These are phyloP conservation scores for Fomitopsis schrenkii DNA, from an alignment of 1,284 basidiomycete species.

Conservation along the genomic window DNA sequence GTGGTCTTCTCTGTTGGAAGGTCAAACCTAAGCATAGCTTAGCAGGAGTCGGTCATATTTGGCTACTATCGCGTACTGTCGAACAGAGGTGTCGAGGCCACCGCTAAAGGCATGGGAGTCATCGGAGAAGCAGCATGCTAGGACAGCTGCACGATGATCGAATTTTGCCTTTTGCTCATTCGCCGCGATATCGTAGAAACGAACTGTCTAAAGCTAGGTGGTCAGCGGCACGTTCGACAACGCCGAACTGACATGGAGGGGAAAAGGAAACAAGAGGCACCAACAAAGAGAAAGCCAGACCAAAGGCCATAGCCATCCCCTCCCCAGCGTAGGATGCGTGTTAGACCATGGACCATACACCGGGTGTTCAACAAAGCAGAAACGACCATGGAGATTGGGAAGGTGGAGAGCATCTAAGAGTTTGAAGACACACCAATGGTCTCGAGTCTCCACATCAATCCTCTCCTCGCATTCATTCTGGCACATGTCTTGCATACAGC, in stretches of 20 bases:
- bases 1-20: conserved; percentile 56
- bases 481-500: not conserved
- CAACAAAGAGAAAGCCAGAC: too few relatives aligned
- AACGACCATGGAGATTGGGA: too few relatives aligned
- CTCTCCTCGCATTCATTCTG: not conserved
- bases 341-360: too few relatives aligned
- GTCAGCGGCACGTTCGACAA: not conserved
- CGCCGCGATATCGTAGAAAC: conserved; percentile 63
- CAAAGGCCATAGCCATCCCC: too few relatives aligned
- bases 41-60: not conserved
- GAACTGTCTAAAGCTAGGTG: conserved; percentile 51
- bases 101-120: conserved; percentile 66
- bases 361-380: too few relatives aligned
- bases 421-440: not conserved
- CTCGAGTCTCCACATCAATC: not conserved
- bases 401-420: not conserved
- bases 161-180: conserved; percentile 71
- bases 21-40: conserved; percentile 45
- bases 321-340: too few relatives aligned
- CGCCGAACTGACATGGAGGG: too few relatives aligned
- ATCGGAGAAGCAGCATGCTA: conserved; percentile 64
- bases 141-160: conserved; percentile 73
- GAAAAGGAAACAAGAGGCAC: too few relatives aligned
- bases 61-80: conserved; percentile 46
- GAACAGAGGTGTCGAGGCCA: conserved; percentile 70